Evolutionary conservation across 768 basidiomycete genomes (phyloP), one percentile per base, ranked within the genome.

Genomic region (Termitomyces sp.): DNA sequence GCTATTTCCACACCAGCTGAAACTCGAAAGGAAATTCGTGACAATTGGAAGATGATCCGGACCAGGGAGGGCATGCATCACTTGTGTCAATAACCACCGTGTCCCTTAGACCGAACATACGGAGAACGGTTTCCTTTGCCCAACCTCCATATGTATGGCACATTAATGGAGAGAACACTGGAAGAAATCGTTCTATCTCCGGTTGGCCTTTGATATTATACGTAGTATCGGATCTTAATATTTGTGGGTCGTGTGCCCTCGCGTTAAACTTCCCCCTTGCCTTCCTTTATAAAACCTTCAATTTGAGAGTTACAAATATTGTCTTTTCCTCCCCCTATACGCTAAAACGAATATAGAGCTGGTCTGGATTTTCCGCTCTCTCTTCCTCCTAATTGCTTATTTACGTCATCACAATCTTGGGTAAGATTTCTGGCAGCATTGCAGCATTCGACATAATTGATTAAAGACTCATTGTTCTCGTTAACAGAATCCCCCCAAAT

Each of bases 121-220:
- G 74, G 70, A 74, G 61, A 64, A 69, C 10, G 71, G 74, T 47
- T 76, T 76, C 63, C 74, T 11, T 54, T 73, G 10, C 74, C 74
- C 1, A 45, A 73, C 43, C 71, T 77, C 17, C 74, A 73, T 25
- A 62, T 11, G 20, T 25, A 12, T 14, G 34, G 4, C 31, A 45
- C n/a, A 32, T 17, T 40, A 15, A 36, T 20, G n/a, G 38, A 56
- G n/a, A 2, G 29, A 42, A 17, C 32, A 5, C 12, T 5, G 17
- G 31, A 31, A 43, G 54, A 55, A 17, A 31, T 55, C 5, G 15
- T 31, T 40, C 8, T 12, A 42, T 31, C 12, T 20, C 17, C n/a
- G 6, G 10, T 56, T 20, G 31, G 42, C n/a, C 1, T 25, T 12
- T 42, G 17, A 46, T 25, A 9, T 25, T 6, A 36, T 36, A 37